Base-by-base conservation (phyloP, 2,329 filamentous ascomycete genomes). In the Aspergillus neoniger region DNA sequence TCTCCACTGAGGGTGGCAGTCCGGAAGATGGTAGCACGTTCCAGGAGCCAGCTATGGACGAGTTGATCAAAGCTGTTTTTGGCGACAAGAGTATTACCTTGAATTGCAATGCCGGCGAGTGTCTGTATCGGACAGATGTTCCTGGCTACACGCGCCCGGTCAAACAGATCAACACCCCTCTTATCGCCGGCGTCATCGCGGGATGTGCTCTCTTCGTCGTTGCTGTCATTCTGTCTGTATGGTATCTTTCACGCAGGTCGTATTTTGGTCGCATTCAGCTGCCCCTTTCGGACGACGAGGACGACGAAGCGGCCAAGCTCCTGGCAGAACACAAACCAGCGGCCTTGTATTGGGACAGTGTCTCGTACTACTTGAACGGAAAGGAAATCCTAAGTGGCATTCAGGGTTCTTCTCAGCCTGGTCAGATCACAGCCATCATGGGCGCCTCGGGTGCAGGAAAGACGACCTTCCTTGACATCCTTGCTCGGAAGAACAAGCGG, bases 401-500 rank as follows among this genome's bases (percentile, higher is more conserved):
- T 36, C 88, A 89, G 65, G 95, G 95, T 50, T 88, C 92, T 44
- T 93, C 94, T n/a, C 90, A 90, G 67, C 92, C 94, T 2, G 96
- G 96, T n/a, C 92, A 99, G 74, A 86, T 98, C 7, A 91, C 94
- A 66, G 95, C 95, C 8, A 96, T 99, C 70, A 99, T 99, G 94
- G 95, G 95, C 59, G 94, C 95, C 7, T 99, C 95, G 0, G 95
- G 95, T 30, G 96, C 95, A 44, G 95, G 95, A 61, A 99, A 99
- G 79, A 99, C 95, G 0, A 96, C 92, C 0, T 98, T 99, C 76
- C 81, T 99, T 48, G 95, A 99, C 72, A 96, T 99, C 61, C 82
- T 99, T 50, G 95, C 95, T 8, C 88, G 93, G 64, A 99, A 98
- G 82, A 98, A 98, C 78, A 99, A 99, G 79, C 88, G 92, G 36